These are phyloP conservation scores for Fusarium concolor DNA, from an alignment of 2,329 filamentous ascomycete species.

Conservation along the genomic window DNA sequence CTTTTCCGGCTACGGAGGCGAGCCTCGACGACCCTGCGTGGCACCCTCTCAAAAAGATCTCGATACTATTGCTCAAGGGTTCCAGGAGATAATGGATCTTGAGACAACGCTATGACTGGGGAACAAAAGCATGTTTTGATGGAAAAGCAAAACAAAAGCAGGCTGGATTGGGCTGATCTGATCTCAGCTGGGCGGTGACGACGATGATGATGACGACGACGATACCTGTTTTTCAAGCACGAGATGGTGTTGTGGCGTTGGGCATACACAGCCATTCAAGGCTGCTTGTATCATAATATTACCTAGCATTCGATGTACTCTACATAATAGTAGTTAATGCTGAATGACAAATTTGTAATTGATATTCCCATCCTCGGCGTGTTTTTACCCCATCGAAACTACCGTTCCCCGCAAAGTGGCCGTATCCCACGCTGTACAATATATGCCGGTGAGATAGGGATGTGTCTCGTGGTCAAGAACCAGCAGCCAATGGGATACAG, in stretches of 20 bases:
- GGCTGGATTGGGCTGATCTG: conserved; percentile 17
- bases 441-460: conserved; percentile 12
- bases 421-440: conserved; percentile 12
- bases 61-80: conserved; percentile 51
- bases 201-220: conserved; percentile 37
- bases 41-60: conserved; percentile 51
- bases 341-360: conserved; percentile 25
- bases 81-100: conserved; percentile 51
- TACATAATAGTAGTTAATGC: conserved; percentile 2
- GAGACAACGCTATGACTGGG: conserved; percentile 41
- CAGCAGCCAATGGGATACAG: conserved; percentile 5
- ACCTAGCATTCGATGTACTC: conserved; percentile 18
- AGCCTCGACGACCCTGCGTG: conserved; percentile 55
- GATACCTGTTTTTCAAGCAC: conserved; percentile 34
- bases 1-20: conserved; percentile 55
- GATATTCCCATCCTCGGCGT: conserved; percentile 11
- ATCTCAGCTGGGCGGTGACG: conserved; percentile 9
- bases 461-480: conserved; percentile 5
- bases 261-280: conserved; percentile 29
- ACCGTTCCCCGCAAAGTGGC: conserved; percentile 31
- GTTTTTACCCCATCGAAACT: conserved; percentile 41
- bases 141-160: conserved; percentile 19
- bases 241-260: conserved; percentile 43
- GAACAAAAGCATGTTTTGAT: conserved; percentile 20
- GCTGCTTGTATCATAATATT: conserved; percentile 32